Percentiles rank a stretch among this genome's conserved stretches.
These are phyloP conservation scores for Suillus occidentalis DNA, from an alignment of 768 basidiomycete species.

Conservation along the genomic window DNA sequence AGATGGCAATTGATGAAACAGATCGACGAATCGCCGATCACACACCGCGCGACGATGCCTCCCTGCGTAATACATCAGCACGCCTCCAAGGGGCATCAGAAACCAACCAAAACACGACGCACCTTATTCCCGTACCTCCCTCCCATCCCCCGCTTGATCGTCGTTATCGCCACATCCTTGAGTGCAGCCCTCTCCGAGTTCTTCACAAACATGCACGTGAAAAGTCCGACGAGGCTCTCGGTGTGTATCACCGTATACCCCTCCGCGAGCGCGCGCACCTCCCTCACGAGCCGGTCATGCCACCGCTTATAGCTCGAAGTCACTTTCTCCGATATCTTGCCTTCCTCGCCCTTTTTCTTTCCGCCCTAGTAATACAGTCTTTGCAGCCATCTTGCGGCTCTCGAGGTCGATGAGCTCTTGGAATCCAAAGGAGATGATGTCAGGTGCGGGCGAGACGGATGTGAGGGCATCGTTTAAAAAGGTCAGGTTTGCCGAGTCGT, in stretches of 20 bases:
- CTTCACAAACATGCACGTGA: slow-evolving; percentile 75
- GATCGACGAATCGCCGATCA: slow-evolving; percentile 88
- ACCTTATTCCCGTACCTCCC: slow-evolving; percentile 97
- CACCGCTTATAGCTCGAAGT: slow-evolving; percentile 85
- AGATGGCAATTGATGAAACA: slow-evolving; percentile 98
- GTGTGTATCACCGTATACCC: slow-evolving; percentile 83
- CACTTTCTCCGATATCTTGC: slow-evolving; percentile 70
- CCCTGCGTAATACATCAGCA: slow-evolving; percentile 52
- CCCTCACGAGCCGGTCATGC: slow-evolving; percentile 75
- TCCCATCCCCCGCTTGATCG: slow-evolving; percentile 89
- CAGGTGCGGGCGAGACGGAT: slow-evolving; percentile 67
- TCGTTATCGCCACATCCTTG: slow-evolving; percentile 71
- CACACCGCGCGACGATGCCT: slow-evolving; percentile 85
- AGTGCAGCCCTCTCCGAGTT: slow-evolving; percentile 57
- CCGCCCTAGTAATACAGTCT: slow-evolving; percentile 81
- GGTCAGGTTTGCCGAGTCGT: slow-evolving; percentile 66
- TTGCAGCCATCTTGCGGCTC: slow-evolving; percentile 87
- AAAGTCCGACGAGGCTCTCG: slow-evolving; percentile 89
- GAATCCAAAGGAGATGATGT: slow-evolving; percentile 91
- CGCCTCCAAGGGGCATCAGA: not conserved
- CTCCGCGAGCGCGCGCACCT: slow-evolving; percentile 75
- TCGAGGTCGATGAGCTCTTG: slow-evolving; percentile 98
- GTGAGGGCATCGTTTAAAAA: slow-evolving; percentile 79
- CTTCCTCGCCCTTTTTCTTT: slow-evolving; percentile 59
- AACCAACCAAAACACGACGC: slow-evolving; percentile 17